Percentiles rank a stretch among this genome's conserved stretches.
phyloP scores from a whole-genome alignment of 2,329 filamentous ascomycete species.

The Metarhizium anisopliae region DNA sequence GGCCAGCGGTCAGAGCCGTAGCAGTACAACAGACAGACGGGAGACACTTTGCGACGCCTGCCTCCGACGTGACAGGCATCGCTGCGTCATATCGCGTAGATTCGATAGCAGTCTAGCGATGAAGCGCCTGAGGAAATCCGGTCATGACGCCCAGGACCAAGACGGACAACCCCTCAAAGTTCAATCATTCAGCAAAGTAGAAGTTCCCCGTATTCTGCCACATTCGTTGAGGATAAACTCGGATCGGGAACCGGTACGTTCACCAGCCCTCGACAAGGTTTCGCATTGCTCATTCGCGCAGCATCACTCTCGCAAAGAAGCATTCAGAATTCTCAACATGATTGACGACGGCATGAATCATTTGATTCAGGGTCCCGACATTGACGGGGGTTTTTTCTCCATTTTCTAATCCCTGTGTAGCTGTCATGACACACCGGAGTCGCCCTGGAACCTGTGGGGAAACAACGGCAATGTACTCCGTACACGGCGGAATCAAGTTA shows the following conservation, averaged over 20 bases:
- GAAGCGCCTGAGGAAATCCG: not conserved
- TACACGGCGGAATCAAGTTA: too few species aligned
- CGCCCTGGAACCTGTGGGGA: too few species aligned
- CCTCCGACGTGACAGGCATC: conserved; percentile 6
- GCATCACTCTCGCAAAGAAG: conserved; percentile 19
- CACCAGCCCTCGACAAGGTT: not conserved
- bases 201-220: conserved; percentile 10
- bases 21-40: conserved; percentile 3
- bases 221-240: conserved; percentile 5
- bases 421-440: too few species aligned
- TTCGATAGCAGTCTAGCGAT: conserved; percentile 1
- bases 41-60: conserved; percentile 4
- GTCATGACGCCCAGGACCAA: conserved; percentile 1
- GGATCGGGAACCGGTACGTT: conserved; percentile 5
- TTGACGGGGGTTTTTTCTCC: conserved; percentile 19
- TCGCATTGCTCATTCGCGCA: conserved; percentile 1
- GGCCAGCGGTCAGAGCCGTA: not conserved
- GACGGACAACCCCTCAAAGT: not conserved
- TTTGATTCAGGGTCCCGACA: conserved; percentile 28
- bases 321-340: conserved; percentile 31
- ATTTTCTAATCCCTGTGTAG: too few species aligned
- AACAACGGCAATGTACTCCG: too few species aligned
- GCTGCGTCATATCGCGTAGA: conserved; percentile 6
- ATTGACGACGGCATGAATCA: conserved; percentile 26
- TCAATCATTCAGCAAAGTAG: conserved; percentile 1